phyloP scores from a whole-genome alignment of 257 asterid species.

The Nicotiana tomentosiformis region DNA sequence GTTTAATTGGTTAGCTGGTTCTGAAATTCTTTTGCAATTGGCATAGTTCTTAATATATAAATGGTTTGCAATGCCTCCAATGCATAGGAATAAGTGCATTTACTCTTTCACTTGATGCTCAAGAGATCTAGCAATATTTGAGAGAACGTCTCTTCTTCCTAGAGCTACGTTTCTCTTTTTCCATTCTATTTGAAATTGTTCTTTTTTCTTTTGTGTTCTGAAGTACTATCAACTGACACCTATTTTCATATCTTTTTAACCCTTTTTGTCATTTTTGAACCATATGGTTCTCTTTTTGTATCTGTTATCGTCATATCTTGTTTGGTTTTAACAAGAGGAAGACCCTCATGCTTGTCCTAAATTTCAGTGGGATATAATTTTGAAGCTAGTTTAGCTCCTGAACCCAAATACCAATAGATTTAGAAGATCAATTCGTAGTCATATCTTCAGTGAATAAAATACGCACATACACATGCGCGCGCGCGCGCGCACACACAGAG shows the following conservation, averaged over 20 bases:
- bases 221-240: not conserved
- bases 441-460: not conserved
- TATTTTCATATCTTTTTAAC: not conserved
- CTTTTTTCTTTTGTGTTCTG: not conserved
- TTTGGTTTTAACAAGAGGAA: not conserved
- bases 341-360: not conserved
- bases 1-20: not conserved
- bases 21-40: not conserved
- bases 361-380: not conserved
- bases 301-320: not conserved
- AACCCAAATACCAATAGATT: not conserved
- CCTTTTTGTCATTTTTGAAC: too few relatives aligned
- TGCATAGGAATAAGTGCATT: not conserved
- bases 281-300: not conserved
- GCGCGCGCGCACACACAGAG: not conserved
- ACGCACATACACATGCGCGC: not conserved
- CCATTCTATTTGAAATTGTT: not conserved
- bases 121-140: not conserved
- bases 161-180: not conserved
- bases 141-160: not conserved
- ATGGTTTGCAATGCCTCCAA: not conserved
- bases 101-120: not conserved
- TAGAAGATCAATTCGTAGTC: not conserved
- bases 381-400: not conserved
- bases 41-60: not conserved